Evolutionary conservation across 2,329 filamentous ascomycete genomes (phyloP), one percentile per base, ranked within the genome.

Genomic region (Aspergillus pseudoterreus): DNA sequence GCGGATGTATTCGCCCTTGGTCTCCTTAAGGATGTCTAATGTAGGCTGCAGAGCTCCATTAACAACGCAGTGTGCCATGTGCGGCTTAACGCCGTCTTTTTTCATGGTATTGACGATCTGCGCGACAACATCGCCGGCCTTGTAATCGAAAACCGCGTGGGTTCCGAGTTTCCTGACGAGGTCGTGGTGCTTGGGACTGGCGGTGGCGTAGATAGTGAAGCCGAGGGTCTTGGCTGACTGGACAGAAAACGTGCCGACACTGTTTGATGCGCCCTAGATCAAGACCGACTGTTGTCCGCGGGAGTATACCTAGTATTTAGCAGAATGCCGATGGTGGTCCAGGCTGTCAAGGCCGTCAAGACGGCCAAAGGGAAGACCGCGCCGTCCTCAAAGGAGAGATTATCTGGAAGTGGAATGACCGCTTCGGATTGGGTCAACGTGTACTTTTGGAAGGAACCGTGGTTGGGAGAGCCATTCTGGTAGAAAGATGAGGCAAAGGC

Each of bases 181-280:
- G 6, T 63, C 62, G 50, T 74, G 71, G 49, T 77, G 63, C 53
- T 67, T 67, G 32, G 53, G 54, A 19, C 70, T 71, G 10, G 72
- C 73, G 2, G 73, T 75, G 1, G 72, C 58, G 50, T 75, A 68
- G 30, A 74, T 68, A 6, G 54, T 65, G 47, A 71, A 74, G 3
- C 73, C 73, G 32, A 73, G 64, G 14, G 66, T 64, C n/a, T 64
- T 64, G 11, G 76, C 67, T 30, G 71, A 68, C 48, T 78, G 54
- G 2, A 56, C 19, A 1, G 58, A 42, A 14, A 59, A 44, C 12
- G 38, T 52, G n/a, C 57, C 55, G 3, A 56, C 51, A 36, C 54
- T 56, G 24, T 44, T 58, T 22, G 56, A 44, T 1, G 52, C 59
- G 11, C 59, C 59, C 48, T 57, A 55, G 45, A 55, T 35, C 12